A percentile compares a stretch with the other conserved stretches of the same genome.
Conservation (phyloP, 208 protist species). For the Crithidia acanthocephali region DNA sequence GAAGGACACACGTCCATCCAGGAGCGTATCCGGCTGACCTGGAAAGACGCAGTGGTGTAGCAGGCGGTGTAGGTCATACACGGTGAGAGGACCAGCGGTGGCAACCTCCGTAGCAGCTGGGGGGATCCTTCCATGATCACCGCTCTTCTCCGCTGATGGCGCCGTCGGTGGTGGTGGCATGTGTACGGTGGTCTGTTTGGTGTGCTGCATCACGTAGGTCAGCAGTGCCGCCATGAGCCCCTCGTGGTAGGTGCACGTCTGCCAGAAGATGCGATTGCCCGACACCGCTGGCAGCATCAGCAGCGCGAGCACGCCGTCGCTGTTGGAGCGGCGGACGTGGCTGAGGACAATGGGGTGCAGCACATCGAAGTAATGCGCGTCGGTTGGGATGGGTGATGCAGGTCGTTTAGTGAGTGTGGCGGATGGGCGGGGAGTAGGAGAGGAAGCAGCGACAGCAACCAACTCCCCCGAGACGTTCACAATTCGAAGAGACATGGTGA, state of each 20-base stretch:
- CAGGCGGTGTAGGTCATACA: constrained; percentile 33
- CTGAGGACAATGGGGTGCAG: constrained; percentile 67
- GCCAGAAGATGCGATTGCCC: constrained; percentile 64
- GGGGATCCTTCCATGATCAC: neutral
- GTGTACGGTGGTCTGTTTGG: constrained; percentile 8
- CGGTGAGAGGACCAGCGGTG: constrained; percentile 1
- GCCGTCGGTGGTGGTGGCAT: neutral
- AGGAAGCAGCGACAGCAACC: too few species aligned
- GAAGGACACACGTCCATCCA: neutral
- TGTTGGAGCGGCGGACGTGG: constrained; percentile 53
- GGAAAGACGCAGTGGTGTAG: constrained; percentile 23
- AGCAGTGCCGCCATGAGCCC: constrained; percentile 62
- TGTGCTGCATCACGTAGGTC: constrained; percentile 31
- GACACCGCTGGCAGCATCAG: constrained; percentile 47
- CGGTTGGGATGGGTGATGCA: neutral
- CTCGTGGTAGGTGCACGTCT: constrained; percentile 69
- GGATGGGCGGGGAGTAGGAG: neutral
- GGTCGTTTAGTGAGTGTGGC: neutral
- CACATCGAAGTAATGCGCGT: constrained; percentile 52
- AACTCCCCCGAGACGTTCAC: neutral
- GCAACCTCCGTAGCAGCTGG: neutral
- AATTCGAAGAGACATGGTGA: neutral
- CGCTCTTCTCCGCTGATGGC: neutral
- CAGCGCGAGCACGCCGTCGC: constrained; percentile 43
- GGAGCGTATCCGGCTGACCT: neutral